phyloP scores from a whole-genome alignment of 1,284 basidiomycete genomes.

The Neonothopanus nambi region DNA sequence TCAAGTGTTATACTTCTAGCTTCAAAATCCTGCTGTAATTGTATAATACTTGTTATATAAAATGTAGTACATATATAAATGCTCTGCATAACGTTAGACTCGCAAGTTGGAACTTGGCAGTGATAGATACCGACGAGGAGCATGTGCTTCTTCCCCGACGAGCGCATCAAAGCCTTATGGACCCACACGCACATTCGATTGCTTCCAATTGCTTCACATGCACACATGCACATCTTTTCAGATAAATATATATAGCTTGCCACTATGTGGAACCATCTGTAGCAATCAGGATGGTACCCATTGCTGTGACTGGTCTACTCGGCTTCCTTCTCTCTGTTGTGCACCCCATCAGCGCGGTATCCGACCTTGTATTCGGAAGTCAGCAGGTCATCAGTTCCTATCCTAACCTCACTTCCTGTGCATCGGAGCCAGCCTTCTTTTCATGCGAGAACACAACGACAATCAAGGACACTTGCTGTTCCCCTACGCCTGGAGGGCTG shows the following conservation, averaged over 20 bases:
- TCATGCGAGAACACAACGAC: conserved; percentile 67
- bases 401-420: conserved; percentile 41
- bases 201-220: neutral
- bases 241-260: neutral
- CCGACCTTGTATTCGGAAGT: too few relatives aligned
- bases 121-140: too few relatives aligned
- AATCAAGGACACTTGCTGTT: conserved; percentile 65
- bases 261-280: too few relatives aligned
- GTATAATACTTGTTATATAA: too few relatives aligned
- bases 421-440: conserved; percentile 42
- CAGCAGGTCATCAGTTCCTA: conserved; percentile 32
- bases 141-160: too few relatives aligned
- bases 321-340: neutral
- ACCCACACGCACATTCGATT: neutral
- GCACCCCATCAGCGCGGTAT: neutral
- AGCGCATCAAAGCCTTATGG: neutral
- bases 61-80: too few relatives aligned
- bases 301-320: neutral
- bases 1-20: neutral
- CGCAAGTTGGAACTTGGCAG: too few relatives aligned
- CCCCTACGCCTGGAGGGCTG: conserved; percentile 65
- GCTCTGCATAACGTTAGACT: too few relatives aligned
- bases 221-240: neutral
- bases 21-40: neutral
- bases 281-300: neutral